These are phyloP conservation scores for Isatis tinctoria DNA, from an alignment of 345 rosid genomes.

Conservation along the genomic window DNA sequence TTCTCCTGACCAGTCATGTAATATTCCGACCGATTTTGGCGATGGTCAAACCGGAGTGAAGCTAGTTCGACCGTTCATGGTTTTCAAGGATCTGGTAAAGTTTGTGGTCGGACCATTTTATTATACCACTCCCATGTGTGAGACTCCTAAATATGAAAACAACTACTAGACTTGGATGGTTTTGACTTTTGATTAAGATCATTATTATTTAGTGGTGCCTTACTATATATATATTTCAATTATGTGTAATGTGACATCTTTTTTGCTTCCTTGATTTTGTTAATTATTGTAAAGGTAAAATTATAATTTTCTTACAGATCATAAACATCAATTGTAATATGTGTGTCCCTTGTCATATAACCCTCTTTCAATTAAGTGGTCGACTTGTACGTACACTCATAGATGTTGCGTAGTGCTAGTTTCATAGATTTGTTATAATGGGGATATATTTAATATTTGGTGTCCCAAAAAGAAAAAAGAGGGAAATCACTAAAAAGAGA, in stretches of 20 bases:
- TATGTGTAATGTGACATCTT: background rate
- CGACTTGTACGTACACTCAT: background rate
- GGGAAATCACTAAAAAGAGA: background rate
- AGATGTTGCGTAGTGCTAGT: background rate
- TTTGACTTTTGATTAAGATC: constrained; percentile 12
- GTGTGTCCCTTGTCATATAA: background rate
- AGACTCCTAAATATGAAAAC: constrained; percentile 37
- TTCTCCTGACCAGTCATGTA: constrained; percentile 55
- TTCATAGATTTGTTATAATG: background rate
- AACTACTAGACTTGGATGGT: constrained; percentile 22
- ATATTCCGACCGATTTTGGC: constrained; percentile 59
- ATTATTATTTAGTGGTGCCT: background rate
- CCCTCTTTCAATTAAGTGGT: background rate
- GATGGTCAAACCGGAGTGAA: constrained; percentile 57
- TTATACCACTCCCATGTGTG: constrained; percentile 69
- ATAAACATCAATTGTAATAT: background rate
- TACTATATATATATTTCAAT: background rate
- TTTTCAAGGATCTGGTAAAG: constrained; percentile 45
- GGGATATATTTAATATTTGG: background rate
- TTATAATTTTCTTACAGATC: background rate
- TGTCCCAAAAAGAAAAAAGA: background rate
- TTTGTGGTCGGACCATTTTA: constrained; percentile 50
- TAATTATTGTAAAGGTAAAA: constrained; percentile 14
- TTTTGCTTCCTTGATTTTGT: constrained; percentile 12
- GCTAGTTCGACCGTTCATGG: constrained; percentile 39